Conservation (phyloP, 83 land plant genomes). For the Isoetes engelmannii region DNA sequence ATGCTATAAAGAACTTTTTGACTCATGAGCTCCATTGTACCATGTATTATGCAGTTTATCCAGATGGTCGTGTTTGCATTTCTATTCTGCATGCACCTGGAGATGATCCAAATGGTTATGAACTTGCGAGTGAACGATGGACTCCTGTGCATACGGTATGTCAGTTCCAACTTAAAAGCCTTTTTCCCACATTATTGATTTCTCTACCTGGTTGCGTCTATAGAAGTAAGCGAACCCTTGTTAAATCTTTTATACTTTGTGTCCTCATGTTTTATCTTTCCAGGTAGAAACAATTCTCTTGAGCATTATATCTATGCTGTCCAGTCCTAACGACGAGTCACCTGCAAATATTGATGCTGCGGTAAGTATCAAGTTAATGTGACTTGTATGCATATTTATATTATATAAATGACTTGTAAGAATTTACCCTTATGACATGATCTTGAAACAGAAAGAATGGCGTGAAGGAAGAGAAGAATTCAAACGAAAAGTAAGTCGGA, state of each 20-base stretch:
- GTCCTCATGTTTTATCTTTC: not conserved
- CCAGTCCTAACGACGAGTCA: slow-evolving; percentile 9
- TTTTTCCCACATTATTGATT: too few species aligned
- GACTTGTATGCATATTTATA: not conserved
- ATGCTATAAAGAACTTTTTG: not conserved
- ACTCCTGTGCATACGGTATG: slow-evolving; percentile 71
- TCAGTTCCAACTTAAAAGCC: not conserved
- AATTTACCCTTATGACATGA: not conserved
- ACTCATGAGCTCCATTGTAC: too few species aligned
- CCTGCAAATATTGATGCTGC: slow-evolving; percentile 10
- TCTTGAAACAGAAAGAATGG: slow-evolving; percentile 4
- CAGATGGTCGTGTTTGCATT: slow-evolving; percentile 75
- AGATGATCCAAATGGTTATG: slow-evolving; percentile 88
- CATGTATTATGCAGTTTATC: slow-evolving; percentile 40
- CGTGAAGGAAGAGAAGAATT: slow-evolving; percentile 12
- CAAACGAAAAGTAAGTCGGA: slow-evolving; percentile 12
- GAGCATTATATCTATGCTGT: slow-evolving; percentile 9
- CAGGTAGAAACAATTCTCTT: slow-evolving; percentile 9
- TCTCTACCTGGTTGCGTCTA: not conserved
- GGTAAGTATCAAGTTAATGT: not conserved
- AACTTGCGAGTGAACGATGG: slow-evolving; percentile 84
- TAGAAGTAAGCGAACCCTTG: not conserved
- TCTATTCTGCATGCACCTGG: slow-evolving; percentile 84
- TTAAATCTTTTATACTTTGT: not conserved
- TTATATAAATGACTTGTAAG: not conserved